Evolutionary conservation across 345 rosid genomes (phyloP).

Genomic region (Populus nigra): DNA sequence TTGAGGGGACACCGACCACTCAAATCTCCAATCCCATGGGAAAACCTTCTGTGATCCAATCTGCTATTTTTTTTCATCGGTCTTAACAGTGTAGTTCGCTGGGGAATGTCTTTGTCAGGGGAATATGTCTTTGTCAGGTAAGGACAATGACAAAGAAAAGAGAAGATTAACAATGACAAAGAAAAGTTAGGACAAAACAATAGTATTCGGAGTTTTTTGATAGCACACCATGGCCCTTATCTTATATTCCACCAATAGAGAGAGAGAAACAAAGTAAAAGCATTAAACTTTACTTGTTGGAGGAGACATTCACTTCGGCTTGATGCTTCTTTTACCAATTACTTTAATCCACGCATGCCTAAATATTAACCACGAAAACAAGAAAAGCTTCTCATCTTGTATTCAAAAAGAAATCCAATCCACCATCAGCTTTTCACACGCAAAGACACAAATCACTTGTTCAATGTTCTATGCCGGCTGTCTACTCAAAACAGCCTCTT

Average conservation of each 20-base stretch:
- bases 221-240: not conserved
- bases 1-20: not conserved
- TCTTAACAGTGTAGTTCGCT: not conserved
- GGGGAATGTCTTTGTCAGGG: constrained; percentile 4
- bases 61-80: not conserved
- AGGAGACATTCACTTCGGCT: constrained; percentile 16
- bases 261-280: constrained; percentile 10
- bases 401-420: not conserved
- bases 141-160: not conserved
- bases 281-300: constrained; percentile 19
- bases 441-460: not conserved
- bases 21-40: not conserved
- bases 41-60: not conserved
- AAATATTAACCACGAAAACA: not conserved
- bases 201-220: not conserved
- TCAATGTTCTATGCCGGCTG: not conserved
- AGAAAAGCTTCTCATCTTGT: not conserved
- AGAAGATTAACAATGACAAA: not conserved
- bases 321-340: constrained; percentile 14
- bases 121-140: constrained; percentile 7
- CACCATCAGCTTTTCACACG: not conserved
- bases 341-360: constrained; percentile 17
- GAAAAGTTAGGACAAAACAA: too few species aligned
- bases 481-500: not conserved
- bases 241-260: not conserved